A percentile compares a stretch with the other conserved stretches of the same genome.
These are phyloP conservation scores for Colletotrichum spaethianum DNA, from an alignment of 2,329 filamentous ascomycete species.

Conservation along the genomic window DNA sequence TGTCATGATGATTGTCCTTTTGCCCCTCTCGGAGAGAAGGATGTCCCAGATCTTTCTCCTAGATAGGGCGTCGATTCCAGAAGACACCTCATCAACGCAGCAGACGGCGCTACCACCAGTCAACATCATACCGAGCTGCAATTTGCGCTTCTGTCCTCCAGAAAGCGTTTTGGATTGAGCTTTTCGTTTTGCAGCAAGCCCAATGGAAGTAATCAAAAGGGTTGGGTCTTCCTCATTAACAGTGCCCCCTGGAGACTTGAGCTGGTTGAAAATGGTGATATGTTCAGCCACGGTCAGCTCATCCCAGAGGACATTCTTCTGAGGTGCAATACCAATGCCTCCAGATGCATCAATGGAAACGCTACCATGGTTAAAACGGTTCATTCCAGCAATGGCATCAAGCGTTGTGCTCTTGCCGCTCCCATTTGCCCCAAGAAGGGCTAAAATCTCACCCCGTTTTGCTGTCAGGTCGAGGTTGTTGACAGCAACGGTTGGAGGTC, in stretches of 20 bases:
- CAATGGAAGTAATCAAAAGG: conserved; percentile 72
- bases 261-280: conserved; percentile 76
- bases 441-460: conserved; percentile 84
- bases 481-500: conserved; percentile 81
- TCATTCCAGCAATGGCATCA: conserved; percentile 50
- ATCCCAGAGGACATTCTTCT: conserved; percentile 84
- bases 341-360: conserved; percentile 81
- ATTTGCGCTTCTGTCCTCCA: conserved; percentile 82
- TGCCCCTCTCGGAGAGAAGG: conserved; percentile 75
- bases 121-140: conserved; percentile 85
- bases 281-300: conserved; percentile 81
- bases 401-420: conserved; percentile 84
- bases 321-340: conserved; percentile 79
- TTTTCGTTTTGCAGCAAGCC: conserved; percentile 74
- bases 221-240: conserved; percentile 59
- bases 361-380: conserved; percentile 67
- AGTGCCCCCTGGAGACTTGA: conserved; percentile 69
- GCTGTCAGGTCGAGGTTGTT: conserved; percentile 80
- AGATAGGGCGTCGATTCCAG: conserved; percentile 80
- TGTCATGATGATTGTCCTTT: conserved; percentile 78
- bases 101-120: conserved; percentile 81
- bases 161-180: conserved; percentile 76
- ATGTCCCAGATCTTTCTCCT: conserved; percentile 68
- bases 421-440: conserved; percentile 77
- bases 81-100: conserved; percentile 82